Conservation (phyloP, 495 filamentous ascomycete species). For the Glonium stellatum region DNA sequence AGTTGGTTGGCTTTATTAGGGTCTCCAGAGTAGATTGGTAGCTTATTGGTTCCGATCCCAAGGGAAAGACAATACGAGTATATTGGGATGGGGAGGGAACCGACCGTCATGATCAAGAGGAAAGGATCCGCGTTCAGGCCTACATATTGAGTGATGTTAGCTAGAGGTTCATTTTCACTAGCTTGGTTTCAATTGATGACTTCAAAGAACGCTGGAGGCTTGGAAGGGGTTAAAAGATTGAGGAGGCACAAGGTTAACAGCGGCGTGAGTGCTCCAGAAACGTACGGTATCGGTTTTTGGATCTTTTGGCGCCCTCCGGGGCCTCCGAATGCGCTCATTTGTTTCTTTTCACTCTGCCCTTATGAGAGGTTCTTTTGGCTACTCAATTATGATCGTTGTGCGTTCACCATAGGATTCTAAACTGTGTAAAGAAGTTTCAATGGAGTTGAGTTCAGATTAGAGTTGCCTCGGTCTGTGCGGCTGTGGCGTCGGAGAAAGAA, state of each 20-base stretch:
- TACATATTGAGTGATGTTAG: slow-evolving; percentile 32
- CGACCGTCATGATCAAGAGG: slow-evolving; percentile 91
- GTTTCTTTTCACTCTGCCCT: too few relatives aligned
- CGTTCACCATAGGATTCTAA: too few relatives aligned
- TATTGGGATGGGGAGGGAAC: slow-evolving; percentile 15
- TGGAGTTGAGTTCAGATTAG: slow-evolving; percentile 1
- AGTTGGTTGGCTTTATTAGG: background rate
- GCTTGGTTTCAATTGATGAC: background rate
- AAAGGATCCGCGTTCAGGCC: slow-evolving; percentile 91
- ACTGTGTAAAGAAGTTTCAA: background rate
- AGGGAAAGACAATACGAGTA: background rate
- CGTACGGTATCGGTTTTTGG: slow-evolving; percentile 72
- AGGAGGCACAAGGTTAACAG: background rate
- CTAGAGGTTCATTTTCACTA: background rate
- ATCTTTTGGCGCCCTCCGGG: slow-evolving; percentile 65
- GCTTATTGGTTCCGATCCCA: background rate
- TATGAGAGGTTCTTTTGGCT: too few relatives aligned
- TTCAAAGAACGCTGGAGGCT: slow-evolving; percentile 7
- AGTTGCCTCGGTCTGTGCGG: slow-evolving; percentile 1
- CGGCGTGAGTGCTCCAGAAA: slow-evolving; percentile 16
- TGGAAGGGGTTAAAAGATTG: background rate
- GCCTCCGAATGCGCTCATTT: slow-evolving; percentile 54
- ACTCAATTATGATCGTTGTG: too few relatives aligned
- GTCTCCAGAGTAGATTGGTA: background rate
- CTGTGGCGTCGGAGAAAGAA: background rate